These are phyloP conservation scores for Oryza coarctata DNA, from an alignment of 176 grass and related monocot species.

Conservation along the genomic window DNA sequence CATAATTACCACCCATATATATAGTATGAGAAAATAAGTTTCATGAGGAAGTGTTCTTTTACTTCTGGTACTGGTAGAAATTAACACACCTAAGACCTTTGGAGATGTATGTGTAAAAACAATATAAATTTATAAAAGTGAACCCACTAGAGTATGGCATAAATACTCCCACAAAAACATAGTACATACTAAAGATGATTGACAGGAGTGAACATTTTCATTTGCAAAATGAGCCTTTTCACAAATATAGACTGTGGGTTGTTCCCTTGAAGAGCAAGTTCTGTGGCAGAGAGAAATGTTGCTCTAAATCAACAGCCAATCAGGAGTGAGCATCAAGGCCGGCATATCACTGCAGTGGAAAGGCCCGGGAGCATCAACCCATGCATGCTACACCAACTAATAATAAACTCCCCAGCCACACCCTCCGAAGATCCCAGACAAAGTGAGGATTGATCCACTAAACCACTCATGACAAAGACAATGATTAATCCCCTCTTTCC, in stretches of 20 bases:
- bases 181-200: not conserved
- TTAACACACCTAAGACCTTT: not conserved
- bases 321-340: conserved; percentile 2
- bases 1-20: not conserved
- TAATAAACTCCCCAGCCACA: not conserved
- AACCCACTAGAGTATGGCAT: not conserved
- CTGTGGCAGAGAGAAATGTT: conserved; percentile 8
- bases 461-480: conserved; percentile 29
- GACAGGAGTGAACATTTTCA: not conserved
- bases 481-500: conserved; percentile 15
- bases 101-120: not conserved
- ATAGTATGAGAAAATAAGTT: not conserved
- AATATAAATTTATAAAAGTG: not conserved
- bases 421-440: conserved; percentile 19
- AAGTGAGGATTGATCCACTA: conserved; percentile 34
- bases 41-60: not conserved
- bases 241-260: not conserved
- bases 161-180: not conserved
- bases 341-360: conserved; percentile 12
- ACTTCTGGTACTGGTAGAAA: not conserved
- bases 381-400: not conserved
- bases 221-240: not conserved
- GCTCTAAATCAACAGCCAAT: conserved; percentile 19
- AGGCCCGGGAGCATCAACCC: not conserved
- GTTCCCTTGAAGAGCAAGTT: not conserved